Conservation (phyloP, 2,329 filamentous ascomycete genomes). For the Aotearoamyces nothofagi region DNA sequence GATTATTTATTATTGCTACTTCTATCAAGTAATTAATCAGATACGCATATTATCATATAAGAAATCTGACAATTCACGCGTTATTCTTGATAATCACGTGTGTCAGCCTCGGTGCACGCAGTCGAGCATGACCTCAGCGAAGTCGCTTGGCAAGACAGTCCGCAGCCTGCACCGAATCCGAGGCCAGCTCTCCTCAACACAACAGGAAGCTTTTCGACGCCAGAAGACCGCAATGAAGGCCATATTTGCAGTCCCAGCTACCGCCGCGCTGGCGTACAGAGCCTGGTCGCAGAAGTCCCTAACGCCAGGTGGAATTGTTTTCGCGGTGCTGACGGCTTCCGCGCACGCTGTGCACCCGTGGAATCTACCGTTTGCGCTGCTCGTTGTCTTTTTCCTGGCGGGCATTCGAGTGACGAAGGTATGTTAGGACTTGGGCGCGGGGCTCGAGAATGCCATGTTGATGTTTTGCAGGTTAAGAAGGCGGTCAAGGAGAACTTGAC, state of each 20-base stretch:
- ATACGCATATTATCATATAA: too few species aligned
- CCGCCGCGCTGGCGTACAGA: conserved; percentile 45
- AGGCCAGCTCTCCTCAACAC: too few species aligned
- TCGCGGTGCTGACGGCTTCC: conserved; percentile 57
- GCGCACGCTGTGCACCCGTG: conserved; percentile 87
- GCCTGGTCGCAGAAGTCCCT: conserved; percentile 62
- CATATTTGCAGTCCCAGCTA: conserved; percentile 40
- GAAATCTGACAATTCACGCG: too few species aligned
- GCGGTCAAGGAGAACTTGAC: conserved; percentile 73
- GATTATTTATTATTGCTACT: too few species aligned
- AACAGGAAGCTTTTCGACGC: too few species aligned
- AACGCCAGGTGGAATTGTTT: conserved; percentile 59
- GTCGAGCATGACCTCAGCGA: too few species aligned
- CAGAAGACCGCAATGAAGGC: conserved; percentile 40
- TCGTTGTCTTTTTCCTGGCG: conserved; percentile 74
- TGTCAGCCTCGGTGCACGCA: too few species aligned
- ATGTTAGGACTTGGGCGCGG: conserved; percentile 6
- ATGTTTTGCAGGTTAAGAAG: conserved; percentile 55
- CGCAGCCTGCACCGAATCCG: too few species aligned
- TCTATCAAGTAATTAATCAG: too few species aligned
- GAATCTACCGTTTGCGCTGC: conserved; percentile 75
- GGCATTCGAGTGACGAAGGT: conserved; percentile 78
- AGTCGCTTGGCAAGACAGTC: too few species aligned
- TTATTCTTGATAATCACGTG: too few species aligned
- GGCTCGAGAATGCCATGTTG: neutral